phyloP scores from a whole-genome alignment of 225 moss, liverwort and hornwort genomes.

The Lunularia cruciata region DNA sequence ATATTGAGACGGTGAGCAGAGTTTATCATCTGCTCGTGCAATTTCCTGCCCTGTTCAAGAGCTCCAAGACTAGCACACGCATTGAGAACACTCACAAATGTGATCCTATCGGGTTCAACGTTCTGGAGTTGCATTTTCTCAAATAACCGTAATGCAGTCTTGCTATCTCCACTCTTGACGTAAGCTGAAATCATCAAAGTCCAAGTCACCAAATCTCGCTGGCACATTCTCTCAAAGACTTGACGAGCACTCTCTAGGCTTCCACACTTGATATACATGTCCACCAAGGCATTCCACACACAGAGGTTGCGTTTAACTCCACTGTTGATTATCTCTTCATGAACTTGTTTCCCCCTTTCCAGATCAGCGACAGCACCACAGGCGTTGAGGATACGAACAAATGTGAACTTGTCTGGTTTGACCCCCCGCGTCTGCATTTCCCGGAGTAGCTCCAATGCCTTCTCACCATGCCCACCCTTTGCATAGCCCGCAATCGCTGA shows the following conservation, averaged over 20 bases:
- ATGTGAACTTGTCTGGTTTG: conserved; percentile 23
- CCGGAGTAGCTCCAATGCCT: conserved; percentile 14
- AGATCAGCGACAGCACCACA: conserved; percentile 8
- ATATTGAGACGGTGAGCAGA: background rate
- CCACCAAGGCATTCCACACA: conserved; percentile 14
- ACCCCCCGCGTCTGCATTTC: conserved; percentile 18
- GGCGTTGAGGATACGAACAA: conserved; percentile 17
- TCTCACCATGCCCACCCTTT: conserved; percentile 8
- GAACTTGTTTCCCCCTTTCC: conserved; percentile 5
- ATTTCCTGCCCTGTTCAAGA: conserved; percentile 1
- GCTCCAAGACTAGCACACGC: conserved; percentile 17
- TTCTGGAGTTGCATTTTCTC: background rate
- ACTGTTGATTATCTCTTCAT: conserved; percentile 18
- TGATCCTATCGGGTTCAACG: conserved; percentile 21
- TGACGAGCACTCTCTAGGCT: conserved; percentile 15
- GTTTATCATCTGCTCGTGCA: conserved; percentile 12
- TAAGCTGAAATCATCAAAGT: conserved; percentile 13
- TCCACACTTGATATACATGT: conserved; percentile 26
- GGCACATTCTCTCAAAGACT: conserved; percentile 19
- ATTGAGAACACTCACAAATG: conserved; percentile 17
- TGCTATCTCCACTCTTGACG: conserved; percentile 1
- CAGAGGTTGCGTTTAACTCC: conserved; percentile 14
- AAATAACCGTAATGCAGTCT: conserved; percentile 6
- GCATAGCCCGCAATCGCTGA: conserved; percentile 9
- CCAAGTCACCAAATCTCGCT: conserved; percentile 19